Evolutionary conservation across 768 basidiomycete species (phyloP).

Genomic region (Pleurotus salmoneostramineus): DNA sequence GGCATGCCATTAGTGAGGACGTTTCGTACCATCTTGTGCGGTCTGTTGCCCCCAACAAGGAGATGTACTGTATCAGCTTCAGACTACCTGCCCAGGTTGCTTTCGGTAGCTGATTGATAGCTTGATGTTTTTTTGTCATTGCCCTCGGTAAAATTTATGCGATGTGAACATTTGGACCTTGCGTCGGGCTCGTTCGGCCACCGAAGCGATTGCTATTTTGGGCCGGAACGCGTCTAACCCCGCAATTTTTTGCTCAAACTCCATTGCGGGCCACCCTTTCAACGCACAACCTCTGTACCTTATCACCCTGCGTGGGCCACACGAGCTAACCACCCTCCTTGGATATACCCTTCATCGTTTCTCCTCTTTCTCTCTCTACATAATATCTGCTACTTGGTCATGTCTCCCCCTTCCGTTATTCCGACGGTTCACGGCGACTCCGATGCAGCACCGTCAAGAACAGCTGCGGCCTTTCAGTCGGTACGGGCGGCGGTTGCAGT

Average conservation of each 20-base stretch:
- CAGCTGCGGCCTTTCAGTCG: slow-evolving; percentile 53
- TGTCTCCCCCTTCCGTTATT: slow-evolving; percentile 36
- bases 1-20: slow-evolving; percentile 45
- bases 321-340: slow-evolving; percentile 10
- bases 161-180: neutral
- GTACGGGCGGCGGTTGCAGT: slow-evolving; percentile 67
- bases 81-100: slow-evolving; percentile 42
- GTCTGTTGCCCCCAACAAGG: slow-evolving; percentile 92
- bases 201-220: slow-evolving; percentile 8
- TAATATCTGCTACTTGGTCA: slow-evolving; percentile 22
- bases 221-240: slow-evolving; percentile 7
- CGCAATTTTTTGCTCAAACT: slow-evolving; percentile 8
- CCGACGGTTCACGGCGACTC: slow-evolving; percentile 56
- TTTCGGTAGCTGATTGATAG: slow-evolving; percentile 14
- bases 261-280: neutral
- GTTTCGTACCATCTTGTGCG: slow-evolving; percentile 73
- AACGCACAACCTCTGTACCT: slow-evolving; percentile 1
- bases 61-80: slow-evolving; percentile 98
- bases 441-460: slow-evolving; percentile 37
- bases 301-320: slow-evolving; percentile 9
- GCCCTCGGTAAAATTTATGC: neutral
- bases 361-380: slow-evolving; percentile 18
- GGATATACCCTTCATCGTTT: slow-evolving; percentile 20
- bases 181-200: slow-evolving; percentile 1
- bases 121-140: neutral